phyloP scores from a whole-genome alignment of 179 eudicot genomes.

The Beta macrorhiza region DNA sequence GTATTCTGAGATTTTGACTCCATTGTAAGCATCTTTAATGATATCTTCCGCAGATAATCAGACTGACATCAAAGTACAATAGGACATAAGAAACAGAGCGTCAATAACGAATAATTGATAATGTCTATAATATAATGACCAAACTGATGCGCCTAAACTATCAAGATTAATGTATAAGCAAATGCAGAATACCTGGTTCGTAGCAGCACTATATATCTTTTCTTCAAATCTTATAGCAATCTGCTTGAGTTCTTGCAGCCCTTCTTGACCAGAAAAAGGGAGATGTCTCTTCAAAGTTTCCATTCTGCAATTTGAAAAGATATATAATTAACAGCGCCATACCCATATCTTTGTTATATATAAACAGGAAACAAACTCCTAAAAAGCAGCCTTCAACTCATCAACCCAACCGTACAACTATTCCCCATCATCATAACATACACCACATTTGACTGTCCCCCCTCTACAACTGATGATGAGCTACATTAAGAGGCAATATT shows the following conservation, averaged over 20 bases:
- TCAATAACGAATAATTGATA: neutral
- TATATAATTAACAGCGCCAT: neutral
- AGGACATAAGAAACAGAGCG: neutral
- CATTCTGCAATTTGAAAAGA: constrained; percentile 49
- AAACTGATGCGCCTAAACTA: neutral
- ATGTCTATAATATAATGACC: neutral
- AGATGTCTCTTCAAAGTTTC: constrained; percentile 84
- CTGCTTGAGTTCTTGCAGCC: constrained; percentile 70
- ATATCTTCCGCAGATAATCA: constrained; percentile 87
- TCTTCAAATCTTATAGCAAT: constrained; percentile 94
- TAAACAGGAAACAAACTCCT: neutral
- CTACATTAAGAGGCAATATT: neutral
- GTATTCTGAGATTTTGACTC: constrained; percentile 79
- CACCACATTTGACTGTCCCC: neutral
- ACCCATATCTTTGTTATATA: neutral
- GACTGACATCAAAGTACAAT: constrained; percentile 45
- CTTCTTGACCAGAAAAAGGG: constrained; percentile 82
- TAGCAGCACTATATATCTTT: constrained; percentile 76
- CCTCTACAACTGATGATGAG: neutral
- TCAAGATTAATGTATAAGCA: constrained; percentile 10
- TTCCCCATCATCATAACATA: neutral
- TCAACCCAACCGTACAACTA: neutral
- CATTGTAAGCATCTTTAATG: constrained; percentile 89
- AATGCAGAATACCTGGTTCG: constrained; percentile 63
- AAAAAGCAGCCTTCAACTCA: constrained; percentile 4